Evolutionary conservation across 805 yeast genomes (phyloP), one percentile per base, ranked within the genome.

Genomic region (Wickerhamiella australiensis): DNA sequence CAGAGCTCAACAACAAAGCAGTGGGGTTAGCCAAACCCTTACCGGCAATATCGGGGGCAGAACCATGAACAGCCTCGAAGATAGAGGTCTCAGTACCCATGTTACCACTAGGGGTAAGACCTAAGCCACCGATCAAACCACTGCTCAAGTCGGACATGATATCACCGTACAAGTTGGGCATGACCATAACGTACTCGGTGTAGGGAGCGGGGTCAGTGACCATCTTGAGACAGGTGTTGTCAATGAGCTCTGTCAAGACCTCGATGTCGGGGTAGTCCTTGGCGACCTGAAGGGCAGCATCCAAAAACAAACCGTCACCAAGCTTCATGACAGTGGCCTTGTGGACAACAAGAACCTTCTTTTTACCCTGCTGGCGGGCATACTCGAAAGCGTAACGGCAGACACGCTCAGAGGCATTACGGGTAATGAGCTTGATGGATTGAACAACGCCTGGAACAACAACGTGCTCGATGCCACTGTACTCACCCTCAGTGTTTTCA

Each of bases 121-220:
- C 98, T 65, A 90, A 79, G 66, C 98, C 97, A 68, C 98, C 98
- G 59, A 94, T 94, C 65, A 92, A 76, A 72, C 98, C 98, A 52
- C 96, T 85, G 60, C 95, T 86, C 69, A 92, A 76, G 71, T 92
- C 98, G 57, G 97, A 90, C 82, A 92, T 81, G 71, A 92, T 92
- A 70, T 92, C 97, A 78, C 98, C 98, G 72, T 92, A 92, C 70
- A 92, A 78, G 82, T 92, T 92, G 65, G 98, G 98, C 95, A 94
- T 92, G 61, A 92, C 98, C 85, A 79, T 79, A 64, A 92, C 98
- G 53, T 82, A 80, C 61, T 85, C 78, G 70, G 81, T 75, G 80
- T 87, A 90, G 61, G 80, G 80, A 52, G 77, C 68, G 58, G 98
- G 98, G 71, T 90, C 87, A 55, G 84, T 74, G 59, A 94, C 94